phyloP scores from a whole-genome alignment of 2,329 filamentous ascomycete species.

The Penicillium sp. region DNA sequence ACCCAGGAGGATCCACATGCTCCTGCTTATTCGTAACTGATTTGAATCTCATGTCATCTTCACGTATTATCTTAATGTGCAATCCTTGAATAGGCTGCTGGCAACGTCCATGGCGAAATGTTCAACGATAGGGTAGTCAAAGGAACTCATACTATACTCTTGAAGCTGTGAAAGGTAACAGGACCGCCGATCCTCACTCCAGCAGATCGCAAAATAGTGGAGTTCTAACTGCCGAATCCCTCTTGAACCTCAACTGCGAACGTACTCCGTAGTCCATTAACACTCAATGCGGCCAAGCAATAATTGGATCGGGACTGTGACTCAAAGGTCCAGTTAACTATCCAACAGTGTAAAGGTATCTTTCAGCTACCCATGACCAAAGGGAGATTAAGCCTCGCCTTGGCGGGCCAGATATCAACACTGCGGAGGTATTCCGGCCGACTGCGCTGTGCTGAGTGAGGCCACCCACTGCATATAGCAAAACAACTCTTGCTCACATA shows the following conservation, averaged over 20 bases:
- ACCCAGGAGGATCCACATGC: neutral
- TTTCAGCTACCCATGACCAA: neutral
- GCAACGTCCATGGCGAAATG: neutral
- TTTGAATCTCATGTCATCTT: neutral
- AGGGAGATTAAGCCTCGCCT: neutral
- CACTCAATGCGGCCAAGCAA: no score
- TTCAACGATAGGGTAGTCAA: neutral
- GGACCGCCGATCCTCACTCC: neutral
- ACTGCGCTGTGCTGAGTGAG: no score
- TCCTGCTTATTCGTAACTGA: neutral
- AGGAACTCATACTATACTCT: neutral
- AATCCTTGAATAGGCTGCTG: neutral
- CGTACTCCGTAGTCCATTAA: neutral
- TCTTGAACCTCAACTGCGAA: neutral
- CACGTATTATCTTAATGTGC: neutral
- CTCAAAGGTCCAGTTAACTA: neutral
- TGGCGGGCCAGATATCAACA: no score
- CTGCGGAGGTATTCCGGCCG: no score
- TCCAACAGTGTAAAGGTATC: neutral
- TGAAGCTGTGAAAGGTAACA: neutral
- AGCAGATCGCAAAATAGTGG: neutral
- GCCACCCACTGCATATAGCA: no score
- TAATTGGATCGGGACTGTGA: no score
- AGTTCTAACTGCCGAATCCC: neutral
- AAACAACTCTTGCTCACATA: no score